Evolutionary conservation across 495 filamentous ascomycete species (phyloP), one percentile per base, ranked within the genome.

Genomic region (Penicillium parvum): DNA sequence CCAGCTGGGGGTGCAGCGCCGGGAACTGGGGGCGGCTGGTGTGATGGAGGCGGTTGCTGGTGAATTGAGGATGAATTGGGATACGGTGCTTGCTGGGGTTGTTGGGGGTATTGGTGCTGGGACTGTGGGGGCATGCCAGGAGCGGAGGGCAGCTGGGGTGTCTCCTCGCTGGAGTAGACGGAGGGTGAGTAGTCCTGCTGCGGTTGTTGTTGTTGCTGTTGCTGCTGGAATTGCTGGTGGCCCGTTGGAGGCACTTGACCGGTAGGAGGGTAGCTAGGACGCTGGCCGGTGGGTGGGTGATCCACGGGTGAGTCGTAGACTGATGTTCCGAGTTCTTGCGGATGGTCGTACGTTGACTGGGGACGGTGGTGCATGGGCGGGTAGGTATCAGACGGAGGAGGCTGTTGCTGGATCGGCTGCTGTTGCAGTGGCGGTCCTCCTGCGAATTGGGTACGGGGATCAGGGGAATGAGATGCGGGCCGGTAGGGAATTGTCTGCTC

Each of bases 261-360:
- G 21, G 61, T 58, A 7, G 67, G 55, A 37, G 74, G 71, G 40
- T 73, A 76, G 35, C 75, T 74, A 28, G 60, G 63, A 39, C 62
- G 66, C 23, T 73, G 67, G 14, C 25, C 40, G 32, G 46, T 32
- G 18, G 42, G 12, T 32, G 55, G 41, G 19, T 65, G 64, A 22
- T 81, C 82, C 27, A 86, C 76, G 14, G 88, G 88, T 5, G 85
- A 87, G 55, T 91, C 85, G 50, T 92, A 94, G 8, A 79, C 78
- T 5, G 85, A 85, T n/a, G 88, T 89, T 22, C 85, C 84, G 28
- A 94, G 70, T 70, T 94, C 88, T 61, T 91, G 88, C 1, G 88
- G 87, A 32, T 83, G 80, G 7, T 81, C 81, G 52, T 86, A 86
- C 33, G 80, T 86, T 47, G 82, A 89, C 54, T 84, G 81, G 4